A percentile compares a stretch with the other conserved stretches of the same genome.
Evolutionary conservation across 2,329 filamentous ascomycete genomes (phyloP).

Genomic region (Corinectria fuckeliana): DNA sequence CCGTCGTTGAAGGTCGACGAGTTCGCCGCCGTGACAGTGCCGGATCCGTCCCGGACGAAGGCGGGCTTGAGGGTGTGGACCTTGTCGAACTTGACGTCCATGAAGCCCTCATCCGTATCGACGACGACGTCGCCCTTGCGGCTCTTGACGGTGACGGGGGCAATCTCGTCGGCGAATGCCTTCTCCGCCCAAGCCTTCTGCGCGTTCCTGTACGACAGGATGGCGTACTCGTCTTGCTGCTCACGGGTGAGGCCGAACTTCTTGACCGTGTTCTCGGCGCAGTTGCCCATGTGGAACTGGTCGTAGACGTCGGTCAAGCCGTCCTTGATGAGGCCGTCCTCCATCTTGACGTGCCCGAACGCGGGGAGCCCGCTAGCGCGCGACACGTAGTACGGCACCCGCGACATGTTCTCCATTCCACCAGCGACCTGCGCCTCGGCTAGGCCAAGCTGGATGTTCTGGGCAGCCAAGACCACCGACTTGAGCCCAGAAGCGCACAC

Average conservation of each 20-base stretch:
- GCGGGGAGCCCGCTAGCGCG: slow-evolving; percentile 81
- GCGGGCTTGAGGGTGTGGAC: slow-evolving; percentile 87
- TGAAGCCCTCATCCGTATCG: slow-evolving; percentile 86
- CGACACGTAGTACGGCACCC: slow-evolving; percentile 88
- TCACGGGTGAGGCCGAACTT: slow-evolving; percentile 81
- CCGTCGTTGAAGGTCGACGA: slow-evolving; percentile 95
- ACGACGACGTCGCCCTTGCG: slow-evolving; percentile 84
- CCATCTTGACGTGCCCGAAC: slow-evolving; percentile 86
- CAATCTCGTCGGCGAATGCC: slow-evolving; percentile 88
- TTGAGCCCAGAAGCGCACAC: slow-evolving; percentile 97
- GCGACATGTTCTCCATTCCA: slow-evolving; percentile 98
- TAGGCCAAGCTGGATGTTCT: slow-evolving; percentile 92
- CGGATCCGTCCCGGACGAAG: slow-evolving; percentile 83
- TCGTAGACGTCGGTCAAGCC: slow-evolving; percentile 97
- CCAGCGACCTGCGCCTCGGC: slow-evolving; percentile 89
- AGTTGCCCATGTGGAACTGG: slow-evolving; percentile 97
- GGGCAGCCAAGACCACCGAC: slow-evolving; percentile 86
- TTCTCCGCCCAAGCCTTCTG: slow-evolving; percentile 87
- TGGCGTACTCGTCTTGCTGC: slow-evolving; percentile 90
- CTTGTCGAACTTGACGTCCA: slow-evolving; percentile 86
- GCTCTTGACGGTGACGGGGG: slow-evolving; percentile 81
- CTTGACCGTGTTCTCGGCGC: slow-evolving; percentile 93
- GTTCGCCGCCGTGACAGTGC: slow-evolving; percentile 94
- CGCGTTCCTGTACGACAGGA: slow-evolving; percentile 86
- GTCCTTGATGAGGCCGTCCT: slow-evolving; percentile 93